Base-by-base conservation (phyloP, 139 green algal species). In the Tetraselmis striata region DNA sequence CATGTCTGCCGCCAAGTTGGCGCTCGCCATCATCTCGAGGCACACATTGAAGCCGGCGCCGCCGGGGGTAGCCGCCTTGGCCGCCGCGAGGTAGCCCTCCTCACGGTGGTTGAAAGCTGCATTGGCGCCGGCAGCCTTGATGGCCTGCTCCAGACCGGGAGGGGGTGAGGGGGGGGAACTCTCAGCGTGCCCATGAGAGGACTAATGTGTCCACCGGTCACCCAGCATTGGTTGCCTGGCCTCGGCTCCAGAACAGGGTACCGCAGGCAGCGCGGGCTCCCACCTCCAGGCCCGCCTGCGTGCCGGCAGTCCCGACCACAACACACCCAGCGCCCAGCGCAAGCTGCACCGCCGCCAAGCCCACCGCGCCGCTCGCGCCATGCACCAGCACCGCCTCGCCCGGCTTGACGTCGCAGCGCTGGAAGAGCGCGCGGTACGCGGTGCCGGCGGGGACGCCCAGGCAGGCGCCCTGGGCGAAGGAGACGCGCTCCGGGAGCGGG, bases 361-460 rank as follows among this genome's bases (percentile, higher is more conserved):
- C 77, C 22, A 58, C 29, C 23, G 27, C 77, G 18, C 77, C 77
- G 22, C 25, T 28, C 18, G 77, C 77, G 77, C 77, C 77, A n/a
- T 80, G 77, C 18, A 80, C 24, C 23, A 80, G 77, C 2, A 80
- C 77, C 25, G 27, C 2, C 27, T 80, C 77, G 29, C 77, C 77
- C 29, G 30, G 5, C 28, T 80, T 25, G 77, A 80, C 30, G 27
- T 25, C 30, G 77, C 77, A 80, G 2, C 77, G 77, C 30, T n/a
- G 29, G 28, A 80, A 80, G 77, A 80, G 77, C 18, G 77, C 77
- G 24, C 77, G 77, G 77, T 80, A 80, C 18, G 77, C 77, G 25
- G 77, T 80, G 23, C 23, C 23, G 27, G 28, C 23, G 27, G 77
- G 77, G 25, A 80, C 77, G 77, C 77, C 77, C 2, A 80, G 77